These are phyloP conservation scores for Smithsoniella earleae DNA, from an alignment of 163 green algal species.

Conservation along the genomic window DNA sequence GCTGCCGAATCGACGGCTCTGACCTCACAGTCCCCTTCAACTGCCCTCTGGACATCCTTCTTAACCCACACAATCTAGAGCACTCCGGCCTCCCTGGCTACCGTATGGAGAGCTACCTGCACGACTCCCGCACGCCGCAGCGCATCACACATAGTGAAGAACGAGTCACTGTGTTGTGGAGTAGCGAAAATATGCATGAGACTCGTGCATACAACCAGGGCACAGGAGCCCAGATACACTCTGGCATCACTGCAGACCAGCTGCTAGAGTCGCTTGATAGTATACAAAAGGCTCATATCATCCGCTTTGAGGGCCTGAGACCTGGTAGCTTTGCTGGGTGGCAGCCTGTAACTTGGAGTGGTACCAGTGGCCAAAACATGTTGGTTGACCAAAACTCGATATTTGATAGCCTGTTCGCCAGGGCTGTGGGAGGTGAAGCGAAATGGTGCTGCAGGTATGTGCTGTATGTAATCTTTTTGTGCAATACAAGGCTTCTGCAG, in stretches of 20 bases:
- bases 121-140: slow-evolving; percentile 1
- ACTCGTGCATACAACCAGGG: background rate
- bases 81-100: background rate
- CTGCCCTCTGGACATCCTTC: slow-evolving; percentile 15
- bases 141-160: slow-evolving; percentile 16
- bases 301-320: slow-evolving; percentile 7
- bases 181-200: slow-evolving; percentile 11
- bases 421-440: background rate
- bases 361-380: no score
- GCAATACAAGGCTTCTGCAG: background rate
- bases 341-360: background rate
- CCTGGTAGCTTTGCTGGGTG: slow-evolving; percentile 21
- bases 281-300: background rate
- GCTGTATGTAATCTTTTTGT: background rate
- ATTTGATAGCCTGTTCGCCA: background rate
- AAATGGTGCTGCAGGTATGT: background rate
- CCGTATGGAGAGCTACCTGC: slow-evolving; percentile 20
- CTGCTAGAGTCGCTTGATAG: background rate
- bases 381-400: no score
- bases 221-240: background rate
- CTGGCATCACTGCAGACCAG: background rate
- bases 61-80: slow-evolving; percentile 1
- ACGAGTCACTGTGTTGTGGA: background rate
- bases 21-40: slow-evolving; percentile 3
- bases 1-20: slow-evolving; percentile 21